phyloP scores from a whole-genome alignment of 495 filamentous ascomycete species.

The Apodospora peruviana region DNA sequence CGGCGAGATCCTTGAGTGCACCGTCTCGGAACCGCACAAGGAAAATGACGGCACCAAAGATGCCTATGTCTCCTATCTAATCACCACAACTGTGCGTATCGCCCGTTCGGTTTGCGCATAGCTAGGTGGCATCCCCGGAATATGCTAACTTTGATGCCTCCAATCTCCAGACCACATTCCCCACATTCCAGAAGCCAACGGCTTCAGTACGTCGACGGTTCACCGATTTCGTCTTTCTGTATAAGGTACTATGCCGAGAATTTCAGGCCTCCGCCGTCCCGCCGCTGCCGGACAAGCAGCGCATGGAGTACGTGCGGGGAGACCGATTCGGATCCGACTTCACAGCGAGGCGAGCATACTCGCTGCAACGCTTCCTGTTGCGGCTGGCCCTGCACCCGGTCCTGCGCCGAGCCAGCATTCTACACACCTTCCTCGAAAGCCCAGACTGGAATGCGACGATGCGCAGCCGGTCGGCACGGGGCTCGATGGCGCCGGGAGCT shows the following conservation, averaged over 20 bases:
- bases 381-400: constrained; percentile 84
- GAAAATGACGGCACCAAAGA: constrained; percentile 98
- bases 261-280: constrained; percentile 90
- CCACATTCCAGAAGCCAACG: constrained; percentile 75
- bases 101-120: neutral
- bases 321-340: constrained; percentile 94
- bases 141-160: neutral
- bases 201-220: constrained; percentile 82
- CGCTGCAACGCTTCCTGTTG: constrained; percentile 84
- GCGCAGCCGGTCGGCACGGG: constrained; percentile 64
- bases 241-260: constrained; percentile 78
- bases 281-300: constrained; percentile 95
- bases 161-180: constrained; percentile 77
- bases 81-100: constrained; percentile 75
- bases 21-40: constrained; percentile 74
- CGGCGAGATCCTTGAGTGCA: constrained; percentile 77
- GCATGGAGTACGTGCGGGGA: constrained; percentile 95
- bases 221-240: constrained; percentile 96
- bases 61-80: constrained; percentile 89
- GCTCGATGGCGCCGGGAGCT: constrained; percentile 36
- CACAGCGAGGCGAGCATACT: constrained; percentile 82
- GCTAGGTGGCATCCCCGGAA: neutral
- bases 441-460: constrained; percentile 95
- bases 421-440: constrained; percentile 86
- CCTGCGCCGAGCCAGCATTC: constrained; percentile 72